Evolutionary conservation across 1,139 yeast species (phyloP), one percentile per base, ranked within the genome.

Genomic region (Suhomyces guaymorum): DNA sequence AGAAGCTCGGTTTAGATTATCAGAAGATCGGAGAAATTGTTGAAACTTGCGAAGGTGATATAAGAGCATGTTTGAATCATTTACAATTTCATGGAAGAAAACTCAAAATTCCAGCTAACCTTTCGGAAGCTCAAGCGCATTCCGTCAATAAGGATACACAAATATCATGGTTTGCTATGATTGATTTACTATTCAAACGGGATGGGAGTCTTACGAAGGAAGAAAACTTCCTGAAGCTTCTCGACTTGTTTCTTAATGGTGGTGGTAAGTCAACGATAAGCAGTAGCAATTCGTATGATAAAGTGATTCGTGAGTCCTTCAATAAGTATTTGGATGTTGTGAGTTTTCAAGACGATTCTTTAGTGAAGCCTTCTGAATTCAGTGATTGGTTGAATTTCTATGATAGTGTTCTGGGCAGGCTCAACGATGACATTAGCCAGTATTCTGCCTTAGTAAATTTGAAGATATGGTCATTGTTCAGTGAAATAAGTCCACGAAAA

Each of bases 61-160:
- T 92, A 20, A 67, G 98, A 47, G 87, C 90, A 23, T 84, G 96
- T 54, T 68, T 92, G 31, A 92, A 92, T 53, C 76, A 83, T 49
- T 59, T 92, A 26, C 98, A 92, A 50, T 89, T 90, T 51, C 75
- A 72, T 35, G 65, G 73, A 11, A 47, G 48, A 39, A 49, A 37
- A 52, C 53, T 35, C 49, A 57, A 38, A 24, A 37, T 21, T 7
- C 16, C 28, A 7, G 11, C 5, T 7, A 3, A n/a, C 7, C 7
- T 7, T 14, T 15, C 8, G 6, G 15, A 30, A 42, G 17, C 28
- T 41, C 28, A 37, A 4, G 19, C 30, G 39, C 28, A 35, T 8
- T 10, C 18, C 10, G 9, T 30, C 13, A 55, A 58, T 22, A 80
- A 80, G 52, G 90, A 82, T 54, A 46, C 66, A 9, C 78, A 75